Conservation (phyloP, 345 rosid species). For the Noccaea caerulescens region DNA sequence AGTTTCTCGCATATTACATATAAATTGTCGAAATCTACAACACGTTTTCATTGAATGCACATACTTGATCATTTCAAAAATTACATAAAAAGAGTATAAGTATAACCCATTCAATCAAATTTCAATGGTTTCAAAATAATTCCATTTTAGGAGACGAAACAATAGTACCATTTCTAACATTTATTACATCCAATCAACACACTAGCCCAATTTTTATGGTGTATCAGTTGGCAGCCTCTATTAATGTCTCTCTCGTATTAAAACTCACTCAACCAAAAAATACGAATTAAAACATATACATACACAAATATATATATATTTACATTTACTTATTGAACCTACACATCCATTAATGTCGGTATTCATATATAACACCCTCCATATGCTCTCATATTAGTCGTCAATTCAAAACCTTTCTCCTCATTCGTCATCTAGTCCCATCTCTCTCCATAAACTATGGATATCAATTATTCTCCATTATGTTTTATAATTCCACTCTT, state of each 20-base stretch:
- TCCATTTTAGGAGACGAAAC: constrained; percentile 26
- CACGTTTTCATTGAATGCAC: background rate
- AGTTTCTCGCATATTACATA: background rate
- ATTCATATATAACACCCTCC: constrained; percentile 35
- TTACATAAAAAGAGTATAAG: background rate
- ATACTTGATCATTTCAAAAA: constrained; percentile 23
- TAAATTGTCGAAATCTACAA: background rate
- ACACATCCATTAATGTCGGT: constrained; percentile 9
- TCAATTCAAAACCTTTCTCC: background rate
- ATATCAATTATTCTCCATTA: constrained; percentile 21
- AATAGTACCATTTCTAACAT: constrained; percentile 24
- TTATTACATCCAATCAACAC: constrained; percentile 44
- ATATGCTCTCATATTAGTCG: constrained; percentile 32
- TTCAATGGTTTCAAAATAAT: constrained; percentile 1
- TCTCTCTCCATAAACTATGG: constrained; percentile 19
- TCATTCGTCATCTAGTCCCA: constrained; percentile 15
- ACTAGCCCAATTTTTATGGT: constrained; percentile 23
- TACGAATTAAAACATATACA: background rate
- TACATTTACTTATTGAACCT: background rate
- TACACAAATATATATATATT: constrained; percentile 17
- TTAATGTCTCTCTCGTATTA: constrained; percentile 32
- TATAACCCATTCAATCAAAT: constrained; percentile 2
- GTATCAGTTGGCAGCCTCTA: constrained; percentile 33
- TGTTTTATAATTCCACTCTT: constrained; percentile 34
- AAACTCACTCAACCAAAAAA: background rate